Percentiles rank a stretch among this genome's conserved stretches.
These are phyloP conservation scores for Trapa incisa DNA, from an alignment of 345 rosid genomes.

Conservation along the genomic window DNA sequence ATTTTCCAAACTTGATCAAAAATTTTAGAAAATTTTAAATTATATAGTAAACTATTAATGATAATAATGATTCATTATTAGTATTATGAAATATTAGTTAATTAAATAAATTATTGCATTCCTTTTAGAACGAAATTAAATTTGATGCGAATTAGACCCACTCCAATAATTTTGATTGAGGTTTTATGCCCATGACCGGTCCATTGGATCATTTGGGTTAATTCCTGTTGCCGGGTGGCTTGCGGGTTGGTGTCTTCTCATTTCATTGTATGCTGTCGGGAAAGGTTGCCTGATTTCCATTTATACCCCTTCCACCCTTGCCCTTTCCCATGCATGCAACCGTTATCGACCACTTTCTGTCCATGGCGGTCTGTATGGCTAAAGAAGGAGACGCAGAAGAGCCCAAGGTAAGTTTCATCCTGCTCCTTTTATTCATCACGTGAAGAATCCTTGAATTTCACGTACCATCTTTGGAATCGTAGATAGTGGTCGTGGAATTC, in stretches of 20 bases:
- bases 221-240: neutral
- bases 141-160: no score
- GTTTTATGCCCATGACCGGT: no score
- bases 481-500: slow-evolving; percentile 41
- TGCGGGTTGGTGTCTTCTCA: neutral
- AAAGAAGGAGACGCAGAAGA: slow-evolving; percentile 10
- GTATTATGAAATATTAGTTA: no score
- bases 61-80: no score
- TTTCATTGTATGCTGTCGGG: neutral
- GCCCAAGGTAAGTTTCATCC: slow-evolving; percentile 19
- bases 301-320: neutral
- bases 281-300: neutral
- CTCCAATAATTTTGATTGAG: no score
- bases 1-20: no score
- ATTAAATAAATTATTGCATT: no score
- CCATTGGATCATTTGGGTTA: no score
- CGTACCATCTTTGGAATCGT: neutral
- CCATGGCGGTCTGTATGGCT: neutral
- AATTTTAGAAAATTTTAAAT: no score
- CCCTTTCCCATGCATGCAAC: slow-evolving; percentile 3
- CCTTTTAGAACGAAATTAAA: no score
- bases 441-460: neutral
- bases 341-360: neutral
- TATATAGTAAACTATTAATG: no score
- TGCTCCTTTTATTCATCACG: neutral